A percentile compares a stretch with the other conserved stretches of the same genome.
Evolutionary conservation across 2,329 filamentous ascomycete genomes (phyloP).

Genomic region (Colletotrichum tamarilloi): DNA sequence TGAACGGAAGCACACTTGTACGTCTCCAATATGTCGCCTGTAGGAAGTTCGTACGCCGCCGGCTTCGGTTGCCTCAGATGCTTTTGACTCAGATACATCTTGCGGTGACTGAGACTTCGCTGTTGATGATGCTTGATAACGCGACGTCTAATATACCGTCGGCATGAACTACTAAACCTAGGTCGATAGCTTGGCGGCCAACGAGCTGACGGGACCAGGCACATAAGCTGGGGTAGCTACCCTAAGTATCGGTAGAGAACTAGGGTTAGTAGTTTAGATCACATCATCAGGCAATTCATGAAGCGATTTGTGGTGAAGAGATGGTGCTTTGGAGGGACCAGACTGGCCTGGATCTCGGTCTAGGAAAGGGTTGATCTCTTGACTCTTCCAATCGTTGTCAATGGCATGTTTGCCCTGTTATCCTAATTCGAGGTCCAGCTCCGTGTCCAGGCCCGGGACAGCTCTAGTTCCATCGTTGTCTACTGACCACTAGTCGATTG

Average conservation of each 20-base stretch:
- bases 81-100: neutral
- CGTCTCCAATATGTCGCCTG: neutral
- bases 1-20: slow-evolving; percentile 20
- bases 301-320: neutral
- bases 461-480: slow-evolving; percentile 11
- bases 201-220: neutral
- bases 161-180: neutral
- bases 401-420: slow-evolving; percentile 13
- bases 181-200: neutral
- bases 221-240: slow-evolving; percentile 29
- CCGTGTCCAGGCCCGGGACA: slow-evolving; percentile 10
- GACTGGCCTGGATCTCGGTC: slow-evolving; percentile 26
- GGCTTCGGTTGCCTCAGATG: slow-evolving; percentile 7
- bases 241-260: slow-evolving; percentile 4
- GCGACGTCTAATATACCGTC: neutral
- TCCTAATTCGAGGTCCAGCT: slow-evolving; percentile 14
- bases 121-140: neutral
- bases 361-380: neutral
- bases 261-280: slow-evolving; percentile 8
- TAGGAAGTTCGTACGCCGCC: slow-evolving; percentile 8
- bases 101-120: neutral
- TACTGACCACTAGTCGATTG: slow-evolving; percentile 9
- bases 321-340: slow-evolving; percentile 6
- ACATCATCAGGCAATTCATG: slow-evolving; percentile 11
- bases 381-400: neutral